A percentile compares a stretch with the other conserved stretches of the same genome.
These are phyloP conservation scores for Alternaria arbusti DNA, from an alignment of 2,329 filamentous ascomycete genomes.

Conservation along the genomic window DNA sequence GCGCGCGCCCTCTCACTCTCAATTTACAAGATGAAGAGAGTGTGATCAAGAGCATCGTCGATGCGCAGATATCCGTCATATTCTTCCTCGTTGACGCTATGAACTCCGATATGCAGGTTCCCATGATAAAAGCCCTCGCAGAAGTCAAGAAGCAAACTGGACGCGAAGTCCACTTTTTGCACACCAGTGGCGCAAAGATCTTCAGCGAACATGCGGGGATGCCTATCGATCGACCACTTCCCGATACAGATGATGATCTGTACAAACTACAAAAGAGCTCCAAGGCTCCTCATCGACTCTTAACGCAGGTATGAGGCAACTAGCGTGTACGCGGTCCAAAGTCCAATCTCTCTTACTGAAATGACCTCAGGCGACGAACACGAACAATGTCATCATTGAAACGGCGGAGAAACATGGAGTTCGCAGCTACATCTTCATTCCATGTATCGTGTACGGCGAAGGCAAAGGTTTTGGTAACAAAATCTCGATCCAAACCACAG, in stretches of 20 bases:
- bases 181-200: conserved; percentile 60
- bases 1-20: conserved; percentile 52
- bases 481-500: conserved; percentile 60
- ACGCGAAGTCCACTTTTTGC: conserved; percentile 57
- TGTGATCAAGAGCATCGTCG: conserved; percentile 48
- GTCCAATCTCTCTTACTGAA: neutral
- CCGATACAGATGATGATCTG: conserved; percentile 54
- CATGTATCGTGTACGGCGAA: conserved; percentile 60
- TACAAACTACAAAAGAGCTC: conserved; percentile 53
- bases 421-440: conserved; percentile 59
- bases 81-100: conserved; percentile 57
- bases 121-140: conserved; percentile 53
- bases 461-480: conserved; percentile 59
- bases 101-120: conserved; percentile 45
- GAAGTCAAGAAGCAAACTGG: conserved; percentile 53
- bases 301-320: neutral
- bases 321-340: neutral
- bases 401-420: conserved; percentile 52
- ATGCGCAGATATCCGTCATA: conserved; percentile 56
- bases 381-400: conserved; percentile 56
- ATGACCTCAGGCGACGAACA: conserved; percentile 45
- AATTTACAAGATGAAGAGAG: conserved; percentile 47
- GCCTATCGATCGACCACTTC: conserved; percentile 50
- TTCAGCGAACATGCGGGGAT: conserved; percentile 58
- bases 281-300: conserved; percentile 1